Base-by-base conservation (phyloP, 495 filamentous ascomycete genomes). In the Tricharina praecox region DNA sequence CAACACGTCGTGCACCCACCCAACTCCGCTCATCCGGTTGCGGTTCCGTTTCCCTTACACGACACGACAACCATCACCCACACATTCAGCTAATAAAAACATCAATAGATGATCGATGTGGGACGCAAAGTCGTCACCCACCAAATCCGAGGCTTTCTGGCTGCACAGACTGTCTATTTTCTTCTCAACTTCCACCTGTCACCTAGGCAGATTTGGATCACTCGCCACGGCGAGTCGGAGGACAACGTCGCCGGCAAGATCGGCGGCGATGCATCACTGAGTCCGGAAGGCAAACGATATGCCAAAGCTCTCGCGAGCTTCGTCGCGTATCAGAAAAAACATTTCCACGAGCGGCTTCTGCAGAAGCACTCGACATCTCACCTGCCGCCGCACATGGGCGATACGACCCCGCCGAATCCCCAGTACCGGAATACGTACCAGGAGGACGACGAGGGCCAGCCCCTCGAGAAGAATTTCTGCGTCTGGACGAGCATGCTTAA, bases 401-500 rank as follows among this genome's bases (percentile, higher is more conserved):
- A 95, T 61, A 80, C 78, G 53, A 96, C 90, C 15, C 90, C 90
- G 1, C 90, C 90, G 5, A 95, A 95, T 58, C 90, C 90, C 0
- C 80, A 92, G 50, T 79, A 85, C 56, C 63, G 68, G 4, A 66
- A 68, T 1, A 35, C 50, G 16, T 57, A 41, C 34, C 54, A 49
- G 4, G 59, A 62, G 30, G 68, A 71, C 35, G 60, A 54, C 1
- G 64, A 72, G 24, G 62, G 55, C 2, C 72, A 75, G 23, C 68
- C 75, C 4, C 65, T 74, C 30, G 73, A 78, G 20, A 93, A 92
- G 66, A 90, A 87, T 56, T 95, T 93, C 62, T 97, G 90, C 63
- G 82, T 97, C 20, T 97, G 90, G 90, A 93, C 88, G 9, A 90
- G 82, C 9, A 96, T 95, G 88, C 75, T 97, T 54, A 78, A 81